Conservation (phyloP, 306 rosid species). For the Cicer pinnatifidum region DNA sequence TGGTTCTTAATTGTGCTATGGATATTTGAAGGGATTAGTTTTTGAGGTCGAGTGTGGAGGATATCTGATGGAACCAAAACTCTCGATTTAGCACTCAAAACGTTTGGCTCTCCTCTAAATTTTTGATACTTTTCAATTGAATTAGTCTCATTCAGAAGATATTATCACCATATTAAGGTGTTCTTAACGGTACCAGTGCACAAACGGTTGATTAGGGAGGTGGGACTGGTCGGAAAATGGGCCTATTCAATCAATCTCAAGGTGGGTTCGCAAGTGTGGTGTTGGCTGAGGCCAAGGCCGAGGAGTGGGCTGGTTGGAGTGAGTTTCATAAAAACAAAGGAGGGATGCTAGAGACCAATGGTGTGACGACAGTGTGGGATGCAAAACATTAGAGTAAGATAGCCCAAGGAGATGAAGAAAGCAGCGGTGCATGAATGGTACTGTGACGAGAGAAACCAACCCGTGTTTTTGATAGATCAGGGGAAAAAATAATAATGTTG, state of each 20-base stretch:
- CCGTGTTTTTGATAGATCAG: neutral
- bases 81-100: neutral
- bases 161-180: neutral
- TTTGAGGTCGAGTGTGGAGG: neutral
- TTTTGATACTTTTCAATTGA: neutral
- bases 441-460: neutral
- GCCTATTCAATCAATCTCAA: neutral
- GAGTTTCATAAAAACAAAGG: neutral
- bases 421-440: neutral
- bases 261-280: neutral
- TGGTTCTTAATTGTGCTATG: neutral
- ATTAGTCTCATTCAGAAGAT: neutral
- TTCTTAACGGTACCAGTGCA: neutral
- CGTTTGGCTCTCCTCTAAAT: neutral
- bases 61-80: neutral
- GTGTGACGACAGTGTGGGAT: neutral
- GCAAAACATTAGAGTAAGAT: neutral
- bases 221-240: neutral
- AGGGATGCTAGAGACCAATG: neutral
- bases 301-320: neutral
- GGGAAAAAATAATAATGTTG: neutral
- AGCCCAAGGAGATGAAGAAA: no score
- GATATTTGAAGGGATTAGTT: neutral
- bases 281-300: no score
- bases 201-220: neutral